Conservation (phyloP, 345 rosid species). For the Acer yangbiense region DNA sequence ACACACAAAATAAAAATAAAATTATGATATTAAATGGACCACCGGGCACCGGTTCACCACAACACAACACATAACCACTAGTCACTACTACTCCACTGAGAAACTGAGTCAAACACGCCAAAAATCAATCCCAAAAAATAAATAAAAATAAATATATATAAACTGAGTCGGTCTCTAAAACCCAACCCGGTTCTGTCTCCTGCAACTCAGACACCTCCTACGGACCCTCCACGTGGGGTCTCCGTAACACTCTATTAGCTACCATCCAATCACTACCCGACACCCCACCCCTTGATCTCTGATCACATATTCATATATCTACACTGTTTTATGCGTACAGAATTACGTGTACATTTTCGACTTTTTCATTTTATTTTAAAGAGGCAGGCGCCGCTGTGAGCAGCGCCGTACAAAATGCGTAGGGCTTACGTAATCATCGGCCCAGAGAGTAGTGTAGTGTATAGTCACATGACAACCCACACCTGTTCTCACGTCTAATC, state of each 20-base stretch:
- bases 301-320: not conserved
- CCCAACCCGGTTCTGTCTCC: constrained; percentile 41
- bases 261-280: constrained; percentile 29
- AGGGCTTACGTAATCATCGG: constrained; percentile 45
- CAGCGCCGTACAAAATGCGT: constrained; percentile 34
- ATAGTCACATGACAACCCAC: constrained; percentile 32
- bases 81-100: not conserved
- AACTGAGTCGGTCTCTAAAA: not conserved
- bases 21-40: too few relatives aligned
- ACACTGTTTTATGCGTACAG: not conserved
- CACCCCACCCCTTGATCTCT: constrained; percentile 28
- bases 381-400: constrained; percentile 30
- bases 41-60: too few relatives aligned
- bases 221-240: constrained; percentile 40
- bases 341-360: not conserved
- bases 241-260: constrained; percentile 1
- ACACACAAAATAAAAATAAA: not conserved
- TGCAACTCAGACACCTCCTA: constrained; percentile 39
- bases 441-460: not conserved
- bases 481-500: constrained; percentile 43
- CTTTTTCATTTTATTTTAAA: not conserved
- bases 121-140: not conserved
- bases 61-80: too few relatives aligned
- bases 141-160: not conserved
- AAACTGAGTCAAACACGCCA: constrained; percentile 40